Percentiles rank a stretch among this genome's conserved stretches.
Conservation (phyloP, 129 eudicot genomes). For the Helianthus annuus region HanXRQr2.0-SUNRISE NC_035433.2:132966453-132966952, state of each 20-base stretch:
- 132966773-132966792: too few species aligned
- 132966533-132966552: slow-evolving; percentile 41
- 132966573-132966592: slow-evolving; percentile 58
- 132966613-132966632: slow-evolving; percentile 51
- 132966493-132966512: slow-evolving; percentile 55
- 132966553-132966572: slow-evolving; percentile 67
- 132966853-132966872: slow-evolving; percentile 54
- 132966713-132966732: too few species aligned
- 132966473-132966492: slow-evolving; percentile 44
- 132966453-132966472: slow-evolving; percentile 45
- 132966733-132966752: too few species aligned
- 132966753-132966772: too few species aligned
- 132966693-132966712: background rate
- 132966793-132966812: background rate
- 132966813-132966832: background rate
- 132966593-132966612: slow-evolving; percentile 69
- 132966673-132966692: slow-evolving; percentile 42
- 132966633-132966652: slow-evolving; percentile 44
- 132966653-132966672: slow-evolving; percentile 46
- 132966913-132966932: slow-evolving; percentile 59
- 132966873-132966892: slow-evolving; percentile 72
- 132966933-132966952: slow-evolving; percentile 64
- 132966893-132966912: slow-evolving; percentile 70
- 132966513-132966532: slow-evolving; percentile 61
- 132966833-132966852: background rate